Evolutionary conservation across 257 asterid species (phyloP).

Genomic region (Buddleja alternifolia): DNA sequence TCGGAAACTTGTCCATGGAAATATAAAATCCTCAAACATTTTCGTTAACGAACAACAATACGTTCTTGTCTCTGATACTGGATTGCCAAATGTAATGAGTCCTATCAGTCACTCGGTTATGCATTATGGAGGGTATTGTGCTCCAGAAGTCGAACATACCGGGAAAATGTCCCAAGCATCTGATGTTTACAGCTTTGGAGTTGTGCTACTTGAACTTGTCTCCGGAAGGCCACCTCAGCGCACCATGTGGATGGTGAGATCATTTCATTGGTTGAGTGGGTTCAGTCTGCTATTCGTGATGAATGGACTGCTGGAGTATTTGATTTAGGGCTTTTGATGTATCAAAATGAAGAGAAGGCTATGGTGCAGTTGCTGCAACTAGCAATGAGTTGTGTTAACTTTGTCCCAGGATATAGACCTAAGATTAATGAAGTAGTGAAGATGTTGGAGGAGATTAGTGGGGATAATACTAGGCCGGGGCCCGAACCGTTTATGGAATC

Average conservation of each 20-base stretch:
- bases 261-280: conserved; percentile 15
- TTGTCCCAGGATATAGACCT: conserved; percentile 17
- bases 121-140: conserved; percentile 16
- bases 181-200: conserved; percentile 49
- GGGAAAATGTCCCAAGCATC: conserved; percentile 31
- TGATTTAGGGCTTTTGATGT: conserved; percentile 7
- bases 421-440: conserved; percentile 24
- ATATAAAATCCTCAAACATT: conserved; percentile 42
- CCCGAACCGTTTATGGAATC: background rate
- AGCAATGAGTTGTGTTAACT: conserved; percentile 27
- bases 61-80: conserved; percentile 32
- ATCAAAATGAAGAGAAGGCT: background rate
- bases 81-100: conserved; percentile 18
- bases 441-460: conserved; percentile 32
- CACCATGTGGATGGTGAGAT: background rate
- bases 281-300: background rate
- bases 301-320: conserved; percentile 5
- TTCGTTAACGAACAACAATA: conserved; percentile 25
- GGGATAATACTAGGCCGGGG: background rate
- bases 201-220: conserved; percentile 37
- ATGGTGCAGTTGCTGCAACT: conserved; percentile 15
- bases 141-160: too few species aligned
- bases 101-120: background rate
- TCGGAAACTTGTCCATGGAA: conserved; percentile 39
- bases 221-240: conserved; percentile 2